Evolutionary conservation across 208 protist genomes (phyloP).

Genomic region (Crithidia acanthocephali): DNA sequence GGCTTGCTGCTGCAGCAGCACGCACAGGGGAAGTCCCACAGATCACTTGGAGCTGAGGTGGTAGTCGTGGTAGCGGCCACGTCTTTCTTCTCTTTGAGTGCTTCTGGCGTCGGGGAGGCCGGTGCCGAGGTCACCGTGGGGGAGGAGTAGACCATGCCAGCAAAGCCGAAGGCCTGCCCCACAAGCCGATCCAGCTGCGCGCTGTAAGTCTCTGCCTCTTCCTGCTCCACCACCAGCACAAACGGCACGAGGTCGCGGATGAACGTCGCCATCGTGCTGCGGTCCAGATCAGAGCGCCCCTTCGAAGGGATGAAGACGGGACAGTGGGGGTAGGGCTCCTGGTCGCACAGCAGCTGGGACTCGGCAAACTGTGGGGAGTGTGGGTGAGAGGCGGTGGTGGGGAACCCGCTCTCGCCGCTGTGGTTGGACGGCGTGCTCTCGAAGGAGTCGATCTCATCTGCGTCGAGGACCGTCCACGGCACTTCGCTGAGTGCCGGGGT

Average conservation of each 20-base stretch:
- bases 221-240: slow-evolving; percentile 75
- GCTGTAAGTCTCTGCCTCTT: slow-evolving; percentile 63
- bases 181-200: slow-evolving; percentile 64
- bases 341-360: slow-evolving; percentile 13
- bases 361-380: slow-evolving; percentile 12
- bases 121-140: background rate
- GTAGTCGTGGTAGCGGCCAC: background rate
- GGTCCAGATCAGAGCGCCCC: slow-evolving; percentile 58
- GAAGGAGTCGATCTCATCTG: slow-evolving; percentile 21
- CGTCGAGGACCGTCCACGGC: slow-evolving; percentile 14
- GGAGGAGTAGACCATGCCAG: slow-evolving; percentile 35
- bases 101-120: background rate
- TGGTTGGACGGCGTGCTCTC: slow-evolving; percentile 21
- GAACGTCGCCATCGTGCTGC: slow-evolving; percentile 66
- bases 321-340: slow-evolving; percentile 61
- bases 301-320: slow-evolving; percentile 86
- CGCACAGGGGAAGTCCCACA: slow-evolving; percentile 35
- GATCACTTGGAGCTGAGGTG: background rate
- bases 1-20: slow-evolving; percentile 18
- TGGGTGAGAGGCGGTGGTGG: background rate
- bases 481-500: slow-evolving; percentile 3
- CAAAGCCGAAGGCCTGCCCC: slow-evolving; percentile 47
- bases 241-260: slow-evolving; percentile 78
- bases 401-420: slow-evolving; percentile 2
- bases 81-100: slow-evolving; percentile 5